Base-by-base conservation (phyloP, 345 rosid species). In the Moricandia moricandioides region DNA sequence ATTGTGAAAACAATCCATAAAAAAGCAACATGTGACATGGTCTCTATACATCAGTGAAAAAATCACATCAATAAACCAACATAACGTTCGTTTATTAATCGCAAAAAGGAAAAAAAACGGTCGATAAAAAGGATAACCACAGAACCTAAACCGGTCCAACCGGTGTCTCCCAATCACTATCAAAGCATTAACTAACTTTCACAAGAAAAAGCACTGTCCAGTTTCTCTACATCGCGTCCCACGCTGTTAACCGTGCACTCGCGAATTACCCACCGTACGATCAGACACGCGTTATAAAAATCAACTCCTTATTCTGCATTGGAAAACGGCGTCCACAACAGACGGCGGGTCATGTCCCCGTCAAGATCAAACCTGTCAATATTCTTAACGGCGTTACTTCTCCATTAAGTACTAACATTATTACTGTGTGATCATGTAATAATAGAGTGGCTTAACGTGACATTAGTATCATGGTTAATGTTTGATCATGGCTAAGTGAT, bases 371-470 rank as follows among this genome's bases (percentile, higher is more conserved):
- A 31, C 33, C 31, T 14, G 17, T 43, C 27, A 5, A 31, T 21
- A 71, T 47, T 57, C 62, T 13, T 78, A 84, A 88, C 90, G 91
- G 86, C 91, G 76, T 81, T 77, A 69, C 87, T 77, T 89, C 88
- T 91, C 90, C 95, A 95, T 89, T 86, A 82, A 61, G 12, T 3
- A 37, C 12, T 3, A 67, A 61, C 33, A 62, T 51, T 26, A 76
- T 18, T 47, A 47, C 8, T 10, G 3, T 66, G n/a, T 40, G 66
- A 6, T 58, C 29, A 43, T 17, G 33, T n/a, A 47, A 39, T 45
- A 47, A 52, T 30, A 65, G 40, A 8, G 37, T 31, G 51, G 18
- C 60, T 29, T 67, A 75, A 70, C 70, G 71, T 63, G 59, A 40
- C 71, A 70, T 76, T 62, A 55, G 1, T 37, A 62, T 21, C 33